These are phyloP conservation scores for Kwoniella sp. DNA, from an alignment of 768 basidiomycete species.

Conservation along the genomic window DNA sequence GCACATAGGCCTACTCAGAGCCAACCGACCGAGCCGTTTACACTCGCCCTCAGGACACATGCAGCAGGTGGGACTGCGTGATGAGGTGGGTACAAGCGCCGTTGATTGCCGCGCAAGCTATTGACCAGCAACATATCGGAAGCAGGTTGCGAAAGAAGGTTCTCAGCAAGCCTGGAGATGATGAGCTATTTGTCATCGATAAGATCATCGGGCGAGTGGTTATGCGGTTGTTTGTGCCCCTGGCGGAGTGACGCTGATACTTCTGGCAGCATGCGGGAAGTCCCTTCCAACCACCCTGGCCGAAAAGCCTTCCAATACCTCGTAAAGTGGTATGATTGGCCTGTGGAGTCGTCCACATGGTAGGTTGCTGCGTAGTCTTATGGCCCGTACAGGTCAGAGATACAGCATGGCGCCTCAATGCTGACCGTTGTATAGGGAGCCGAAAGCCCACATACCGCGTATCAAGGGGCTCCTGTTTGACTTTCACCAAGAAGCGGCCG, in stretches of 20 bases:
- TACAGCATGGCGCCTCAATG: too few species aligned
- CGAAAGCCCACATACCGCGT: background rate
- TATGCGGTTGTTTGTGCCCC: too few species aligned
- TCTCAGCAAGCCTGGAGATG: background rate
- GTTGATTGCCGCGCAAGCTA: too few species aligned
- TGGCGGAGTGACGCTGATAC: too few species aligned
- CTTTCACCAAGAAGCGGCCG: background rate
- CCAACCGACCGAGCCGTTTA: too few species aligned
- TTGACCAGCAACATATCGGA: background rate
- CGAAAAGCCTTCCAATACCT: background rate
- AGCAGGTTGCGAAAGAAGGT: background rate
- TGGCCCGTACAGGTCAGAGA: background rate
- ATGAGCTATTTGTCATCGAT: background rate
- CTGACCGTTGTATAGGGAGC: background rate
- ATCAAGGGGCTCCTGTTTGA: background rate
- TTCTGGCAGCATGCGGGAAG: background rate
- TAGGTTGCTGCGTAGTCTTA: background rate
- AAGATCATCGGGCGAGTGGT: constrained; percentile 5
- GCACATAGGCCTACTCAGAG: too few species aligned
- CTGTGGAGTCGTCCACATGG: constrained; percentile 2
- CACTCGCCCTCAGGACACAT: too few species aligned
- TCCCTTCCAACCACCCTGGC: background rate
- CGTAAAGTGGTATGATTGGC: background rate
- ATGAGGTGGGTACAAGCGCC: background rate
- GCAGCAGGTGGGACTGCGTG: background rate